phyloP scores from a whole-genome alignment of 768 basidiomycete genomes.

The Sutorius australiensis region DNA sequence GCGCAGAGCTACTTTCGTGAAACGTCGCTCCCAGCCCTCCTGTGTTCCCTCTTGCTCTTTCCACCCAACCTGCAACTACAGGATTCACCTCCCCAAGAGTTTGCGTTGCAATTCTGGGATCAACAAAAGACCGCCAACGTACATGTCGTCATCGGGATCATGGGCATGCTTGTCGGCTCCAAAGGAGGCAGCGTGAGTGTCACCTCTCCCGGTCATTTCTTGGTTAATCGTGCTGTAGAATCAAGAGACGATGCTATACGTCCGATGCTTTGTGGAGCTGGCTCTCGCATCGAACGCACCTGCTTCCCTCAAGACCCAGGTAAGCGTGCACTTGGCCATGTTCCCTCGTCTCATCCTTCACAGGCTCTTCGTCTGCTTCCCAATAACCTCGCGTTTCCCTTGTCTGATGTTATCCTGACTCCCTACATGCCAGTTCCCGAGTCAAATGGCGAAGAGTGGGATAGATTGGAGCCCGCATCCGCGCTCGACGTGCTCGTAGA shows the following conservation, averaged over 20 bases:
- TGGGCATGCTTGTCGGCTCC: conserved; percentile 79
- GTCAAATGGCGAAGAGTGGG: conserved; percentile 90
- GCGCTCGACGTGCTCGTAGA: conserved; percentile 82
- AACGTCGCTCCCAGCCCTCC: conserved; percentile 63
- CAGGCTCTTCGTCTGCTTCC: conserved; percentile 61
- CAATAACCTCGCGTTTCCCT: conserved; percentile 49
- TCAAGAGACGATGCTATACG: conserved; percentile 54
- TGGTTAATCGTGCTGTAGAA: conserved; percentile 35
- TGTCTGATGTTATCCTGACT: conserved; percentile 65
- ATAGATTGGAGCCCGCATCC: conserved; percentile 74
- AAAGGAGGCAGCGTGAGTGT: conserved; percentile 60
- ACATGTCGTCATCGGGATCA: conserved; percentile 72
- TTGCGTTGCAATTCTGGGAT: conserved; percentile 96
- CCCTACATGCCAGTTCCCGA: conserved; percentile 76
- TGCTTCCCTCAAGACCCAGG: conserved; percentile 81
- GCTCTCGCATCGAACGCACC: conserved; percentile 95
- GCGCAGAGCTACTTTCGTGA: conserved; percentile 93
- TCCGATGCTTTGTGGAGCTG: conserved; percentile 81
- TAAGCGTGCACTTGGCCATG: conserved; percentile 26
- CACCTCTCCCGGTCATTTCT: neutral
- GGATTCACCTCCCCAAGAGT: conserved; percentile 73
- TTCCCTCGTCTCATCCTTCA: conserved; percentile 30
- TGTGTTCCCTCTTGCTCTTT: conserved; percentile 69
- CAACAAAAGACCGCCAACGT: conserved; percentile 83
- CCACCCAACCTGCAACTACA: conserved; percentile 58